Conservation (phyloP, 768 basidiomycete genomes). For the Collybia sp. region DNA sequence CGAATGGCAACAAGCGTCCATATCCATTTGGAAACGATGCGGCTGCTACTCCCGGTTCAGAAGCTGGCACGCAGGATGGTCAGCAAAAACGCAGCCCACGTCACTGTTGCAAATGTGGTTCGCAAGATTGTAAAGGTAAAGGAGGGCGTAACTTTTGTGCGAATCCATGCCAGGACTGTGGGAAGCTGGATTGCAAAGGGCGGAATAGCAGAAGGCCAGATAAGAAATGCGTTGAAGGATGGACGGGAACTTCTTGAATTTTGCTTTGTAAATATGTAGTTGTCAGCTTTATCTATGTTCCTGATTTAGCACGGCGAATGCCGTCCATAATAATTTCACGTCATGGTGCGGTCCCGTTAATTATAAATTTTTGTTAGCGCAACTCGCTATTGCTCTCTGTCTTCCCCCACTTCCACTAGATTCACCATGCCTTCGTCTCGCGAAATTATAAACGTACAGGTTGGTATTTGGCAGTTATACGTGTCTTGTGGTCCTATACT, state of each 20-base stretch:
- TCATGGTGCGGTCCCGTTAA: too few relatives aligned
- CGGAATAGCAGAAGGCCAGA: conserved; percentile 76
- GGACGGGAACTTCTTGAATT: conserved; percentile 11
- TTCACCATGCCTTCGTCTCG: conserved; percentile 49
- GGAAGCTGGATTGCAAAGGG: conserved; percentile 74
- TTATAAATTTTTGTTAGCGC: too few relatives aligned
- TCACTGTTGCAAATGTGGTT: conserved; percentile 82
- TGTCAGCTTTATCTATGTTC: too few relatives aligned
- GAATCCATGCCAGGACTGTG: conserved; percentile 78
- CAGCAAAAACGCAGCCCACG: conserved; percentile 58
- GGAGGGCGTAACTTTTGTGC: conserved; percentile 71
- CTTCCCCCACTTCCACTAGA: too few relatives aligned
- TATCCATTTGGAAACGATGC: conserved; percentile 14
- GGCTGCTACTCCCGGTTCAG: conserved; percentile 7
- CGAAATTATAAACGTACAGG: conserved; percentile 84
- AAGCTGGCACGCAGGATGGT: conserved; percentile 26
- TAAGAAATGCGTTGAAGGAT: conserved; percentile 62
- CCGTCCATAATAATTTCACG: too few relatives aligned
- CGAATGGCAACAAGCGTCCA: conserved; percentile 13
- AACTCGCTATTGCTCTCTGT: too few relatives aligned
- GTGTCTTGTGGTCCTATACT: conserved; percentile 1
- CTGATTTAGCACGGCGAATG: too few relatives aligned
- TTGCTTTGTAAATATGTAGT: too few relatives aligned
- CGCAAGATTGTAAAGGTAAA: conserved; percentile 79
- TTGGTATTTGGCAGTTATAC: conserved; percentile 14